Percentiles rank a stretch among this genome's conserved stretches.
Evolutionary conservation across 108 stramenopile genomes (phyloP).

Genomic region (Parmales sp.): DNA sequence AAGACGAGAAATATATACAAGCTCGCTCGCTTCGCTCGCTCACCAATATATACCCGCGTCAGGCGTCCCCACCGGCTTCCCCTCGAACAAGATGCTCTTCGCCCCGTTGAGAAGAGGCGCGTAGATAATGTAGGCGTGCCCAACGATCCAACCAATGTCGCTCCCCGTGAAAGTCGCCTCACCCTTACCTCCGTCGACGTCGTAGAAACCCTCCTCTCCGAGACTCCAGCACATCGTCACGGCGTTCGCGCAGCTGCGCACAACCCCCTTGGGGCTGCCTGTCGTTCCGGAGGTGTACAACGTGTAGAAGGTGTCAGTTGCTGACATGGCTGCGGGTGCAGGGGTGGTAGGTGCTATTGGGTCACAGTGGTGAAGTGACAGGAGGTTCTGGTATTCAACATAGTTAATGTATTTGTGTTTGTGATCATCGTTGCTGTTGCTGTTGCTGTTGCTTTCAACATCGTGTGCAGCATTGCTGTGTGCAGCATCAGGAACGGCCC

Average conservation of each 20-base stretch:
- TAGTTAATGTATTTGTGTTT: too few species aligned
- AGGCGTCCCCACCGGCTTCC: conserved; percentile 67
- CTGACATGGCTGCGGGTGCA: conserved; percentile 36
- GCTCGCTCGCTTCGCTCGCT: conserved; percentile 46
- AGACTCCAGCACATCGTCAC: conserved; percentile 49
- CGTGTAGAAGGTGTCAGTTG: conserved; percentile 52
- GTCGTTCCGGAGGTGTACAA: conserved; percentile 66
- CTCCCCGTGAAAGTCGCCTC: neutral
- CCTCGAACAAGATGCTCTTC: conserved; percentile 60
- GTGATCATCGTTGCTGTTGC: too few species aligned
- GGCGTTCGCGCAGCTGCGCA: conserved; percentile 54
- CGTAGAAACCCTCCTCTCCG: neutral
- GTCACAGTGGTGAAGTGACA: too few species aligned
- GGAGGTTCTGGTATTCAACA: too few species aligned
- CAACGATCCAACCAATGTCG: conserved; percentile 61
- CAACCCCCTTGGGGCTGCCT: conserved; percentile 62
- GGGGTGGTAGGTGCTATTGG: too few species aligned
- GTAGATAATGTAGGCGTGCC: conserved; percentile 56
- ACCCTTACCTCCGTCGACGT: neutral
- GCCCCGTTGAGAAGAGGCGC: conserved; percentile 60
- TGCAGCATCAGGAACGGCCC: conserved; percentile 26
- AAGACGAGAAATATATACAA: too few species aligned
- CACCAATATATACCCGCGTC: conserved; percentile 68
- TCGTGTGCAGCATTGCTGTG: too few species aligned
- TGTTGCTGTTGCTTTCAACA: too few species aligned